Conservation (phyloP, 2,329 filamentous ascomycete species). For the Epicoccum nigrum region DNA sequence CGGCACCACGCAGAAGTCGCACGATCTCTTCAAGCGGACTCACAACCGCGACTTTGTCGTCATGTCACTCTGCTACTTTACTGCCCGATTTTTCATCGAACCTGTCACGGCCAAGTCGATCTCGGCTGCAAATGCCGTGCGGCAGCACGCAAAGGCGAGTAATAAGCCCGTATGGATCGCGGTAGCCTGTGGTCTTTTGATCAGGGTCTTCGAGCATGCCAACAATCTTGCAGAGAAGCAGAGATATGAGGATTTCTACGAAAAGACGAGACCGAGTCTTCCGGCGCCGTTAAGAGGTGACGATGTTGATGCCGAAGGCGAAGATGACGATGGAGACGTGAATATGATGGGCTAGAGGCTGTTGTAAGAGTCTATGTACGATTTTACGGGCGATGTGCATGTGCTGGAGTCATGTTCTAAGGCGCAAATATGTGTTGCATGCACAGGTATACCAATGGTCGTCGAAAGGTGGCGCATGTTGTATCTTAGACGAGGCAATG, state of each 20-base stretch:
- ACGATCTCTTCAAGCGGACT: slow-evolving; percentile 71
- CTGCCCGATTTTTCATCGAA: slow-evolving; percentile 78
- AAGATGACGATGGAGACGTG: slow-evolving; percentile 24
- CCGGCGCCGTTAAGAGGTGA: slow-evolving; percentile 31
- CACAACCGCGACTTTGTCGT: slow-evolving; percentile 81
- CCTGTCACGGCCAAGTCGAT: slow-evolving; percentile 70
- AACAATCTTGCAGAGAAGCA: slow-evolving; percentile 36
- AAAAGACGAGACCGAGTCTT: slow-evolving; percentile 30
- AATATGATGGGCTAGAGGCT: not conserved
- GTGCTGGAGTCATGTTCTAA: slow-evolving; percentile 4
- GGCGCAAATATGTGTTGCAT: not conserved
- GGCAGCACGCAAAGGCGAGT: slow-evolving; percentile 32
- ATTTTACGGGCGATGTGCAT: not conserved
- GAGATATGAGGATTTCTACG: slow-evolving; percentile 26
- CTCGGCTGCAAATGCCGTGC: slow-evolving; percentile 51
- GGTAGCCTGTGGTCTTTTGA: slow-evolving; percentile 39
- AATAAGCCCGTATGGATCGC: slow-evolving; percentile 38
- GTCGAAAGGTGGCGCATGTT: not conserved
- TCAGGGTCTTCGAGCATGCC: slow-evolving; percentile 37
- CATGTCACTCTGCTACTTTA: slow-evolving; percentile 85
- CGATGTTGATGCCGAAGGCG: slow-evolving; percentile 31
- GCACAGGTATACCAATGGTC: slow-evolving; percentile 3
- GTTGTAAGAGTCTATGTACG: not conserved
- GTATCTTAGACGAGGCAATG: not conserved
- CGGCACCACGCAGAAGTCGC: slow-evolving; percentile 56